These are phyloP conservation scores for Cystobasidium slooffiae DNA, from an alignment of 1,284 basidiomycete genomes.

Conservation along the genomic window DNA sequence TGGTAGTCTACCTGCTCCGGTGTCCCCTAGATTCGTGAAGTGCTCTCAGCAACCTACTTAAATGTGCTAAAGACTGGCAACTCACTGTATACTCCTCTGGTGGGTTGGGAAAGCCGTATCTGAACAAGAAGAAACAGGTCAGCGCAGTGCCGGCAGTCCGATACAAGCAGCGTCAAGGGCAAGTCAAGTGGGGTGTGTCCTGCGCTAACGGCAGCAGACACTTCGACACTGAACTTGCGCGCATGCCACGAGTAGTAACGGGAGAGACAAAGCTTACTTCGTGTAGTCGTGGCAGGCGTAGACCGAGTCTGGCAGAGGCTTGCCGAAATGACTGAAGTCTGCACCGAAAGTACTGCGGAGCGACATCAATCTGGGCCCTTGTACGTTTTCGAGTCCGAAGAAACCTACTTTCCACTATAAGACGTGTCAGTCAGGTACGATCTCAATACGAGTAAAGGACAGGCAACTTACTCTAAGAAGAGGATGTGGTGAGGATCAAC, in stretches of 20 bases:
- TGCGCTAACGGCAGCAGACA: too few species aligned
- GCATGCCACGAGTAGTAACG: background rate
- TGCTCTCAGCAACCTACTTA: background rate
- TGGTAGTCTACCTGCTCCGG: slow-evolving; percentile 27
- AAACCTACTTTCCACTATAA: slow-evolving; percentile 27
- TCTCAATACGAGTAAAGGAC: slow-evolving; percentile 24
- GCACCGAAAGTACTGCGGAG: slow-evolving; percentile 69
- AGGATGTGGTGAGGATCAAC: slow-evolving; percentile 69
- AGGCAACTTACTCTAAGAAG: slow-evolving; percentile 53
- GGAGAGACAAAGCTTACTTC: background rate
- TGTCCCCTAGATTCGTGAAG: too few species aligned
- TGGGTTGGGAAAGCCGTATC: slow-evolving; percentile 71
- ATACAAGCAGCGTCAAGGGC: too few species aligned
- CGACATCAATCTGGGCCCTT: background rate
- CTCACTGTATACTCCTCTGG: slow-evolving; percentile 63
- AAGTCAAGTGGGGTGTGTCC: too few species aligned
- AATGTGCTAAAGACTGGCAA: background rate
- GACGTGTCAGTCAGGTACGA: background rate
- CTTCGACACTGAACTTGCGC: too few species aligned
- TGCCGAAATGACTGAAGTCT: slow-evolving; percentile 72
- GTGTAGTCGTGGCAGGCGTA: slow-evolving; percentile 78
- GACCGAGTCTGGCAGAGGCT: slow-evolving; percentile 65
- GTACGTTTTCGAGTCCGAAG: background rate
- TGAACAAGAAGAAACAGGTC: background rate
- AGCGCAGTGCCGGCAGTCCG: background rate